Conservation (phyloP, 768 basidiomycete genomes). For the Macrolepiota dolichaula region DNA sequence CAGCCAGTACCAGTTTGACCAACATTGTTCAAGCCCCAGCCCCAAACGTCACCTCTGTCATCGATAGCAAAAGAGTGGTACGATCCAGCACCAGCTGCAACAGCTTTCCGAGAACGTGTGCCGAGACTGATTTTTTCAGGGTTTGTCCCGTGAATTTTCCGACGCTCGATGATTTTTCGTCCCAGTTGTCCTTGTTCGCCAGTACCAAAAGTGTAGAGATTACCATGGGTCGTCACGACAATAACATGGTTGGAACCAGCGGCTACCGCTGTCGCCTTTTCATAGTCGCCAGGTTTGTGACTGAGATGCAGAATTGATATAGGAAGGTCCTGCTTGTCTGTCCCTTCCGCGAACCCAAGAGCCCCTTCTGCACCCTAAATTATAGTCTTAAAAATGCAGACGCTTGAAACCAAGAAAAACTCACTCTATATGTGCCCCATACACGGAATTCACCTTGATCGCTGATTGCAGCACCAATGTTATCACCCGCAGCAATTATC, state of each 20-base stretch:
- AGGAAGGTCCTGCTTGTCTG: conserved; percentile 66
- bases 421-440: conserved; percentile 89
- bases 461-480: conserved; percentile 81
- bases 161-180: conserved; percentile 82
- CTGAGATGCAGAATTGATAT: conserved; percentile 54
- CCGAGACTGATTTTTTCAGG: conserved; percentile 87
- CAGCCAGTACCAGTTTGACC: conserved; percentile 73
- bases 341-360: conserved; percentile 75
- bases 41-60: conserved; percentile 80
- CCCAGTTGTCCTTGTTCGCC: conserved; percentile 92
- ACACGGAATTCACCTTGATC: conserved; percentile 76
- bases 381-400: neutral
- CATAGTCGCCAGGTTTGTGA: conserved; percentile 59
- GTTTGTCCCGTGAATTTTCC: conserved; percentile 84
- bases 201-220: conserved; percentile 87
- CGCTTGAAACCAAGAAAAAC: conserved; percentile 21
- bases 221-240: conserved; percentile 84
- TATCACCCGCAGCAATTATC: conserved; percentile 81
- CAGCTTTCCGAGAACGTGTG: conserved; percentile 51
- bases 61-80: conserved; percentile 92
- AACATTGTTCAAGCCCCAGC: conserved; percentile 94
- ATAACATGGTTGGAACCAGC: conserved; percentile 89
- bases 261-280: conserved; percentile 72
- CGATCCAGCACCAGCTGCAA: conserved; percentile 73
- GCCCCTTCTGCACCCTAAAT: conserved; percentile 70